Evolutionary conservation across 257 asterid species (phyloP), one percentile per base, ranked within the genome.

Genomic region (Cynanchum wilfordii): DNA sequence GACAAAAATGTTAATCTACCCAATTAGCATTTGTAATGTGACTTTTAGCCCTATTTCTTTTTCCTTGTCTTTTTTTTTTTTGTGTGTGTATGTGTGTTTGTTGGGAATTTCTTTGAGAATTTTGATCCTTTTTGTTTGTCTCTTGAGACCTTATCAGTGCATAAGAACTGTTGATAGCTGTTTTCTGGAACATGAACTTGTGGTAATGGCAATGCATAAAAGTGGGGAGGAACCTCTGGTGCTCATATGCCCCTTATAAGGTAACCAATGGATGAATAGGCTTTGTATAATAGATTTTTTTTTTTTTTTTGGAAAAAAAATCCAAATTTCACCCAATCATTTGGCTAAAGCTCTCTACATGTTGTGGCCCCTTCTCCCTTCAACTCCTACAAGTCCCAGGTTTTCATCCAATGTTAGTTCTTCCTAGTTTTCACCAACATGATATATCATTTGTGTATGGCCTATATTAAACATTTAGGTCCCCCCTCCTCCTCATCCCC

Each of bases 371-470:
- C 47, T 7, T 9, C 15, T 3, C 45, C 66, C 44, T 3, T 2
- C 57, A 11, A 47, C 52, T 20, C 20, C 36, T 52, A 54, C 59
- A 20, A 19, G 25, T 54, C 59, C 59, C 59, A 20, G 27, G 59
- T 54, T 54, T 54, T 29, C 67, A 16, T 47, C 74, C 63, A 2
- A 38, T 25, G 66, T 30, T 62, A 69, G 40, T 71, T 79, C 42
- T 24, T 13, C 50, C 16, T 27, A 2, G 51, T 65, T 70, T 75
- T 70, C 74, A 70, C 73, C 70, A 69, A 70, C 73, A 47, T 24
- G 54, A 3, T n/a, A 70, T 11, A 45, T 69, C 77, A 79, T 79
- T 70, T 79, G 70, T 79, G 70, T 49, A 44, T 55, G 67, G 8
- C 56, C 51, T 33, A 30, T 36, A 36, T 33, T 47, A 64, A 74